Conservation (phyloP, 179 eudicot genomes). For the Spinacia oleracea region DNA sequence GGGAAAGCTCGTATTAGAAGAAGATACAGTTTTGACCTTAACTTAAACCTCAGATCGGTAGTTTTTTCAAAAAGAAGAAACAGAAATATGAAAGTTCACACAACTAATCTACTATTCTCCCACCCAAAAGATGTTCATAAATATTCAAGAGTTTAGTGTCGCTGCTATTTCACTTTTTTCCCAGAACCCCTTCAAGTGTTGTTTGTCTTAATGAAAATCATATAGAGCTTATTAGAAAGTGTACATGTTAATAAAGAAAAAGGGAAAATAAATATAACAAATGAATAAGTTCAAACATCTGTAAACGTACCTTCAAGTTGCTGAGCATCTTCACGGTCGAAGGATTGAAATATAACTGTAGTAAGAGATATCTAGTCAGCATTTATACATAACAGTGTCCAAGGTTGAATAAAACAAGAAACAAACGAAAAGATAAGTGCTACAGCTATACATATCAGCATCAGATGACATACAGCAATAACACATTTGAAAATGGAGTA, state of each 20-base stretch:
- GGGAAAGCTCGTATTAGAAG: background rate
- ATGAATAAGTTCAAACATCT: conserved; percentile 5
- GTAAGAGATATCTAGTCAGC: conserved; percentile 13
- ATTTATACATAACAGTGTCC: background rate
- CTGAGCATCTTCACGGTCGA: conserved; percentile 97
- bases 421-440: conserved; percentile 10
- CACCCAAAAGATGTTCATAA: background rate
- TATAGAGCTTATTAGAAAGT: background rate
- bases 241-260: conserved; percentile 1
- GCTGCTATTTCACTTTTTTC: background rate
- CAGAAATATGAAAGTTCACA: background rate
- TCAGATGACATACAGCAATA: conserved; percentile 3
- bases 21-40: background rate
- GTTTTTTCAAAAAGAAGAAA: background rate
- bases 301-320: conserved; percentile 67
- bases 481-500: conserved; percentile 7
- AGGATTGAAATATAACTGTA: conserved; percentile 92
- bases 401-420: background rate
- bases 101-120: background rate
- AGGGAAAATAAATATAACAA: background rate
- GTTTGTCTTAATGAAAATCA: background rate
- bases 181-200: background rate
- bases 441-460: conserved; percentile 11
- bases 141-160: background rate
- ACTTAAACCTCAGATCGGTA: background rate